phyloP scores from a whole-genome alignment of 2,329 filamentous ascomycete species.

The Alternaria panax region DNA sequence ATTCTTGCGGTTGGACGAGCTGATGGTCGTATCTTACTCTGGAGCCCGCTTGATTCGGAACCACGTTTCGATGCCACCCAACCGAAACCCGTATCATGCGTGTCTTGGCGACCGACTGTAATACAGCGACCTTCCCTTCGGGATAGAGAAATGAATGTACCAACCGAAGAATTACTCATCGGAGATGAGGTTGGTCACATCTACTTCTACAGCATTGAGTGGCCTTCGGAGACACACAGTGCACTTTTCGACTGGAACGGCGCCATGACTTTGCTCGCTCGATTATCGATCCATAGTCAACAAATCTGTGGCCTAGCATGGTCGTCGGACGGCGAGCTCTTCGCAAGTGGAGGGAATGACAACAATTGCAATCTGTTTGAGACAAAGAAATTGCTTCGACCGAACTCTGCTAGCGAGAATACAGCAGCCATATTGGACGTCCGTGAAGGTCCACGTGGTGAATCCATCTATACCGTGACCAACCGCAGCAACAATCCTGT shows the following conservation, averaged over 20 bases:
- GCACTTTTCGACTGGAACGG: slow-evolving; percentile 79
- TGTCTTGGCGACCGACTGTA: slow-evolving; percentile 77
- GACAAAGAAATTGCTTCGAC: slow-evolving; percentile 63
- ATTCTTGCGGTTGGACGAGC: slow-evolving; percentile 87
- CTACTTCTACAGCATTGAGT: slow-evolving; percentile 90
- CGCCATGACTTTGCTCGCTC: slow-evolving; percentile 76
- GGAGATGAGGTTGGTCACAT: slow-evolving; percentile 84
- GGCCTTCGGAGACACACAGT: slow-evolving; percentile 66
- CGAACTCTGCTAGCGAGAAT: slow-evolving; percentile 11
- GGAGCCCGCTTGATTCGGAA: slow-evolving; percentile 74
- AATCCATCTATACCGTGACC: slow-evolving; percentile 45
- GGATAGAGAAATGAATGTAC: slow-evolving; percentile 60
- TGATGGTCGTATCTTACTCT: slow-evolving; percentile 76
- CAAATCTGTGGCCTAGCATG: slow-evolving; percentile 94
- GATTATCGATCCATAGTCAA: slow-evolving; percentile 80
- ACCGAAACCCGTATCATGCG: slow-evolving; percentile 75
- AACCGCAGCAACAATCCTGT: slow-evolving; percentile 45
- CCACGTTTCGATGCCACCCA: slow-evolving; percentile 80
- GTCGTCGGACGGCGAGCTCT: slow-evolving; percentile 76
- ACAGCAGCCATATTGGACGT: slow-evolving; percentile 30
- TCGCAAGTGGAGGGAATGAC: slow-evolving; percentile 92
- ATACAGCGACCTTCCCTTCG: slow-evolving; percentile 60
- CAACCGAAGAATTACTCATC: slow-evolving; percentile 83
- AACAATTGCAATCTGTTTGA: slow-evolving; percentile 87
- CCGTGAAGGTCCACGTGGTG: slow-evolving; percentile 37